Evolutionary conservation across 2,329 filamentous ascomycete genomes (phyloP).

Genomic region (Akanthomyces lecanii): DNA sequence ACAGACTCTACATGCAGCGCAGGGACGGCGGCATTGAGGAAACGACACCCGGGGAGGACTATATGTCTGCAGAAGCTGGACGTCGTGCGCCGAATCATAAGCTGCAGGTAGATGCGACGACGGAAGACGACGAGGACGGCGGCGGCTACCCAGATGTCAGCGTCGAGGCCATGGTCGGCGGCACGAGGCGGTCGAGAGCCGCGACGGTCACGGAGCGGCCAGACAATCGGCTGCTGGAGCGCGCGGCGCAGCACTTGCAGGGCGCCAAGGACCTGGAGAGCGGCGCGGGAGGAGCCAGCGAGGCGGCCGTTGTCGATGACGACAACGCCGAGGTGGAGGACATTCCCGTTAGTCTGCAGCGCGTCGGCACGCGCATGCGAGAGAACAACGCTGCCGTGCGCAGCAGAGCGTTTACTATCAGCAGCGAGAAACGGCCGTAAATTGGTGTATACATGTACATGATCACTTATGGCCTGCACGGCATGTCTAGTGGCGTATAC

Average conservation of each 20-base stretch:
- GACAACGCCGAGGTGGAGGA: constrained; percentile 32
- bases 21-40: constrained; percentile 17
- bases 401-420: constrained; percentile 26
- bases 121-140: background rate
- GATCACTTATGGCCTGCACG: too few species aligned
- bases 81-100: constrained; percentile 5
- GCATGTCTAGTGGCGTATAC: too few species aligned
- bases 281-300: constrained; percentile 18
- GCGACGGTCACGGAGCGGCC: constrained; percentile 6
- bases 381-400: constrained; percentile 29
- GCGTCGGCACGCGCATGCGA: constrained; percentile 40
- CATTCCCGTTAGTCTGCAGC: constrained; percentile 43
- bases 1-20: constrained; percentile 40
- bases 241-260: constrained; percentile 16
- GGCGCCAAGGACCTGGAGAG: constrained; percentile 17
- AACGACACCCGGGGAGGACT: background rate
- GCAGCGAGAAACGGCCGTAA: background rate
- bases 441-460: too few species aligned
- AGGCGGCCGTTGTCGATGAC: constrained; percentile 23
- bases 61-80: background rate
- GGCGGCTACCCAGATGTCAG: background rate
- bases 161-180: constrained; percentile 5
- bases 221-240: background rate
- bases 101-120: background rate
- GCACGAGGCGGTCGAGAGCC: constrained; percentile 6